Base-by-base conservation (phyloP, 2,329 filamentous ascomycete species). In the Aureobasidium sp. region DNA sequence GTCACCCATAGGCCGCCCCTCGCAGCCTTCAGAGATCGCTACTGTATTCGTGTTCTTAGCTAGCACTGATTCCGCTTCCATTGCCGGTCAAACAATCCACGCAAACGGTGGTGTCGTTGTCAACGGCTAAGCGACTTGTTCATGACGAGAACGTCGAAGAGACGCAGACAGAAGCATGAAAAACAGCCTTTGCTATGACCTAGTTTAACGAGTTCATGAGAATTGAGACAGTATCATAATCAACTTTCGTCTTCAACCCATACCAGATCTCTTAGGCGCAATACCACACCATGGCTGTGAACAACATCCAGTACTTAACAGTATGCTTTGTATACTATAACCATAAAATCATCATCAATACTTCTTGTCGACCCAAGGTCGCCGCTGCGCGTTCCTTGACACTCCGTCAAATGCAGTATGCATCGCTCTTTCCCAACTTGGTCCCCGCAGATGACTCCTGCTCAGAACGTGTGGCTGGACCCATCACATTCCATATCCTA, bases 21-120 rank as follows among this genome's bases (percentile, higher is more conserved):
- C 84, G 2, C 90, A 94, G 74, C 90, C 89, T 2, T 89, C 84
- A 61, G 90, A 95, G 78, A 87, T 94, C 64, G 90, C 89, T 0
- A 87, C 88, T 0, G 90, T 87, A 68, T 88, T 91, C 62, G 89
- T 94, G 4, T 94, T 94, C 74, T 76, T 95, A 66, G 90, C 90
- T 0, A 87, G 85, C 57, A 77, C 81, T 63, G 90, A 94, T 71
- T 90, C 87, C 70, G 86, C 84, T 52, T 86, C 84, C 64, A 85
- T 94, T 49, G 87, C 83, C 59, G 90, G 90, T 1, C 90, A 93
- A 77, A 80, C 77, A n/a, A 75, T 88, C 56, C 84, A 88, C 70
- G 79, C 82, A 37, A 86, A 87, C 67, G 82, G 82, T n/a, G 82
- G 82, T 45, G 75, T 78, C 39, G 74, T 84, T 64, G 78, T 85